Evolutionary conservation across 1,284 basidiomycete genomes (phyloP), one percentile per base, ranked within the genome.

Genomic region (Irpex sp.): DNA sequence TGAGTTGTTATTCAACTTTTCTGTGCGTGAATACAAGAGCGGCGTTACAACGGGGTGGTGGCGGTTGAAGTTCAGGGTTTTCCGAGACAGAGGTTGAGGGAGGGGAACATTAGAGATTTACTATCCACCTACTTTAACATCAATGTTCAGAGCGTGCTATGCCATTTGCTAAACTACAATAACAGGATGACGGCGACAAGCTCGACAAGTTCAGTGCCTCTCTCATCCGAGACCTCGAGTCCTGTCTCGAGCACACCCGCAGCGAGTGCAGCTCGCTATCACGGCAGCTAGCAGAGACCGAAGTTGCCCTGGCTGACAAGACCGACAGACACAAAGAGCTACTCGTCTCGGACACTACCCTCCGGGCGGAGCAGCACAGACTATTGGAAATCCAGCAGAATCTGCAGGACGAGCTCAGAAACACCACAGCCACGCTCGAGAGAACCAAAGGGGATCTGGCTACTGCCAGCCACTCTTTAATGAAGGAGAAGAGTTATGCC

Each of bases 181-280:
- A 56, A 18, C 52, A 61, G 37, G 18, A 21, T 9, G 56, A 58
- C 36, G 35, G 59, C 45, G 35, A 58, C 36, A 45, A 60, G 53
- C 59, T 63, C 16, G 12, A 51, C 10, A 35, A 14, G 8, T 21
- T 58, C 39, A 59, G 59, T 7, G 37, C 19, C 14, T 52, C 59
- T 6, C 59, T 60, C 18, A 56, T 33, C 49, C 49, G 55, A 2
- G 56, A 42, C n/a, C 52, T 60, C 12, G 37, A 57, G 10, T 49
- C 35, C 16, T 58, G 59, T 8, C 36, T 63, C 51, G 60, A 57
- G 12, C 35, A 47, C 39, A 23, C 35, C 3, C 18, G 33, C 3
- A 42, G 9, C 56, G 56, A 57, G 19, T 47, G 39, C 19, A 42
- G 39, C 16, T 18, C 12, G 2, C 12, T 47, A 39, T 47, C 39